Evolutionary conservation across 805 yeast genomes (phyloP).

Genomic region (Nakazawaea populi): DNA sequence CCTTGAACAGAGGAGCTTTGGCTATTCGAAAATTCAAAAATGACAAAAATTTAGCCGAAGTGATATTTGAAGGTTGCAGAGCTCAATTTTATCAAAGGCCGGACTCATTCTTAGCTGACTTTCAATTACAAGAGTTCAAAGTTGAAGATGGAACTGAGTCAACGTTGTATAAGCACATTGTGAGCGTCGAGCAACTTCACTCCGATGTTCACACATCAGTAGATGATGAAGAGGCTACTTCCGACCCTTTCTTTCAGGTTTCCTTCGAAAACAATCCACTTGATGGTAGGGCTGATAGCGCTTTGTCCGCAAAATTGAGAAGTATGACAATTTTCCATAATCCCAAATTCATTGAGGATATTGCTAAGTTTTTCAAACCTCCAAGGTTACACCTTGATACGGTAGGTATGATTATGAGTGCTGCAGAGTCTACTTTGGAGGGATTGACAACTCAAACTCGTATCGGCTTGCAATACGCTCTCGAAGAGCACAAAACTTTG

Average conservation of each 20-base stretch:
- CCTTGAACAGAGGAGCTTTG: slow-evolving; percentile 73
- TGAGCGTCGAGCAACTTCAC: slow-evolving; percentile 67
- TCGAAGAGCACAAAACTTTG: slow-evolving; percentile 90
- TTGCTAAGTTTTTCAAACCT: slow-evolving; percentile 75
- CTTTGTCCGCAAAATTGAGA: slow-evolving; percentile 62
- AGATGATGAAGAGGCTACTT: slow-evolving; percentile 11
- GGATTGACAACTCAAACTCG: slow-evolving; percentile 87
- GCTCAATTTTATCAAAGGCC: slow-evolving; percentile 71
- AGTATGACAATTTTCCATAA: slow-evolving; percentile 91
- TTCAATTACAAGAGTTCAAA: slow-evolving; percentile 73
- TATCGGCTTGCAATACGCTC: slow-evolving; percentile 85
- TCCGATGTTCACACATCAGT: slow-evolving; percentile 27
- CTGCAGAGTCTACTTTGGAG: slow-evolving; percentile 92
- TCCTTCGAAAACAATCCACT: slow-evolving; percentile 84
- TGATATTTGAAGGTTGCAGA: slow-evolving; percentile 77
- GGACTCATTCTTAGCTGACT: slow-evolving; percentile 66
- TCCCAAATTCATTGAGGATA: slow-evolving; percentile 72
- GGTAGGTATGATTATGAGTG: slow-evolving; percentile 82
- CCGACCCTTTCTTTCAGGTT: slow-evolving; percentile 72
- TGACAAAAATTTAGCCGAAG: slow-evolving; percentile 56
- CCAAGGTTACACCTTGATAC: slow-evolving; percentile 84
- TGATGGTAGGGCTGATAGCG: slow-evolving; percentile 79
- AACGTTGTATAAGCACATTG: slow-evolving; percentile 80
- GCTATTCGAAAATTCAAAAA: slow-evolving; percentile 42
- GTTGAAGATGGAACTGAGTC: slow-evolving; percentile 83